Conservation (phyloP, 805 yeast genomes). For the Wickerhamomyces silvicola region DNA sequence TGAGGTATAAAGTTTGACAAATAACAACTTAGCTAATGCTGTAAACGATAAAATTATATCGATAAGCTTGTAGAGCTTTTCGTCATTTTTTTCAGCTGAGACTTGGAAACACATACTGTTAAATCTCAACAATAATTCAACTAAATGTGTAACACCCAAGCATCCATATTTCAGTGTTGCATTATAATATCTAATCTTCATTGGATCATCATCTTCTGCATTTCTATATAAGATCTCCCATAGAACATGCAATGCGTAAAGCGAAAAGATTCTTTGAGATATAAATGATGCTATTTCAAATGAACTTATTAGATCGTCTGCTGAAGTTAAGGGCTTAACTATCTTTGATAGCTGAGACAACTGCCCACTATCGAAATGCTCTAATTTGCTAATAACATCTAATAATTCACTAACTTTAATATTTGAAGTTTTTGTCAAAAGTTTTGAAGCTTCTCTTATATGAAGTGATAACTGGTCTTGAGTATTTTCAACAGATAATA, state of each 20-base stretch:
- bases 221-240: conserved; percentile 15
- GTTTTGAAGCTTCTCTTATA: conserved; percentile 9
- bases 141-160: conserved; percentile 14
- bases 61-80: conserved; percentile 2
- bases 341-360: conserved; percentile 5
- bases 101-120: conserved; percentile 5
- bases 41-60: too few relatives aligned
- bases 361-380: conserved; percentile 10
- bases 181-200: conserved; percentile 8
- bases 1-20: too few relatives aligned
- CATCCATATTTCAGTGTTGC: conserved; percentile 17
- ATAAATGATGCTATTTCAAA: too few relatives aligned
- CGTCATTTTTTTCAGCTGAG: conserved; percentile 2
- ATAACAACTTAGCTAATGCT: too few relatives aligned
- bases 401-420: conserved; percentile 12
- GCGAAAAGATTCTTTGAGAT: conserved; percentile 5
- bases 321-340: conserved; percentile 4
- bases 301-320: conserved; percentile 3
- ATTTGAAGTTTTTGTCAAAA: conserved; percentile 4
- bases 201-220: conserved; percentile 5
- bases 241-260: conserved; percentile 11
- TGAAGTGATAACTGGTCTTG: conserved; percentile 4
- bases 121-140: conserved; percentile 14
- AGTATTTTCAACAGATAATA: not conserved
- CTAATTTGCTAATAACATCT: conserved; percentile 9